Percentiles rank a stretch among this genome's conserved stretches.
These are phyloP conservation scores for Coriolopsis trogii DNA, from an alignment of 1,284 basidiomycete genomes.

Conservation along the genomic window DNA sequence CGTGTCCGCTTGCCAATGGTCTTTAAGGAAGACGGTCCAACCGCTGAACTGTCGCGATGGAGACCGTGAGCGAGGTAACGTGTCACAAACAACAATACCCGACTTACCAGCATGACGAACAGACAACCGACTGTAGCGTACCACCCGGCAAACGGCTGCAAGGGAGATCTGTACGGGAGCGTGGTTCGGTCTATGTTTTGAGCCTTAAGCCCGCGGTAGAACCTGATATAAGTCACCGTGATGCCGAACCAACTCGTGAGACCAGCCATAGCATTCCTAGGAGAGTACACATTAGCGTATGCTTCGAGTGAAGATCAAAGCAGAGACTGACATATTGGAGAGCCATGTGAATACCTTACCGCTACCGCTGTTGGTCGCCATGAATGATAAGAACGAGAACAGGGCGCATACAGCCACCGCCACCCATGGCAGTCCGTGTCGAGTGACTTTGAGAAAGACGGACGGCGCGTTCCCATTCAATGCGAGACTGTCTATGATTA, in stretches of 20 bases:
- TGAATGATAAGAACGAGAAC: slow-evolving; percentile 77
- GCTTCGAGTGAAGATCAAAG: too few relatives aligned
- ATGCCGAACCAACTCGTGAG: slow-evolving; percentile 88
- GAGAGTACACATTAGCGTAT: too few relatives aligned
- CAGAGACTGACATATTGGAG: slow-evolving; percentile 60
- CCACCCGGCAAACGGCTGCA: slow-evolving; percentile 76
- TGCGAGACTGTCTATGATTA: slow-evolving; percentile 69
- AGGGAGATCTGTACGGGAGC: slow-evolving; percentile 64
- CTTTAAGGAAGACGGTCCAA: slow-evolving; percentile 76
- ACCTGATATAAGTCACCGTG: slow-evolving; percentile 77
- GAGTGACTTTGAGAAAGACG: slow-evolving; percentile 70
- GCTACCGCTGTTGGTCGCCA: slow-evolving; percentile 61
- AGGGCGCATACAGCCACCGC: slow-evolving; percentile 67
- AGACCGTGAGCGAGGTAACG: too few relatives aligned
- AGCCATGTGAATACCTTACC: slow-evolving; percentile 72
- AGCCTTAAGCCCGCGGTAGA: slow-evolving; percentile 73
- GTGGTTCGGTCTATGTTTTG: slow-evolving; percentile 71
- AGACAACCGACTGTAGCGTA: slow-evolving; percentile 58
- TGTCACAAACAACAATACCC: neutral
- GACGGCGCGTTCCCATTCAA: slow-evolving; percentile 75
- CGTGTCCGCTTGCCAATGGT: slow-evolving; percentile 56
- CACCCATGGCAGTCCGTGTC: slow-evolving; percentile 76
- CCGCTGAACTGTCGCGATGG: slow-evolving; percentile 66
- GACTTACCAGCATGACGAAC: slow-evolving; percentile 70
- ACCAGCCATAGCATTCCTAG: slow-evolving; percentile 58